Percentiles rank a stretch among this genome's conserved stretches.
These are phyloP conservation scores for Pichia sp. DNA, from an alignment of 1,139 yeast genomes.

Conservation along the genomic window DNA sequence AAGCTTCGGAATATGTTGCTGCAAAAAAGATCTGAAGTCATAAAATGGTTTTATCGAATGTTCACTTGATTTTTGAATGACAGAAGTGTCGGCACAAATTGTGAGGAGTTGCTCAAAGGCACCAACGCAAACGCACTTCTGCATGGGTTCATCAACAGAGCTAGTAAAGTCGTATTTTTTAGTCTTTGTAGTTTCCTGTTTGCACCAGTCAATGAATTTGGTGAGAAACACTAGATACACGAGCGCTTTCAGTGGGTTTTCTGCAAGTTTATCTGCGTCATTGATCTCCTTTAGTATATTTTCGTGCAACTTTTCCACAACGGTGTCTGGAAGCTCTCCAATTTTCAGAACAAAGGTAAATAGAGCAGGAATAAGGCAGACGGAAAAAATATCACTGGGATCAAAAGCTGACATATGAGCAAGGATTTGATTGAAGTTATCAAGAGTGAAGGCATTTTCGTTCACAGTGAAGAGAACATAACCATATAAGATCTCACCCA, in stretches of 20 bases:
- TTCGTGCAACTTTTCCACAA: conserved; percentile 31
- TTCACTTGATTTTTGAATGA: conserved; percentile 19
- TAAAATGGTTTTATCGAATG: conserved; percentile 35
- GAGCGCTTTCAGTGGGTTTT: conserved; percentile 53
- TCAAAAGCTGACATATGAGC: conserved; percentile 37
- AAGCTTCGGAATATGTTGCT: conserved; percentile 55
- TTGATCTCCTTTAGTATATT: conserved; percentile 27
- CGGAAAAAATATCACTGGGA: conserved; percentile 52
- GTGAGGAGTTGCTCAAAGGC: conserved; percentile 76
- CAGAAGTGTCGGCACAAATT: conserved; percentile 60
- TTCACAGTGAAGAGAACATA: conserved; percentile 29
- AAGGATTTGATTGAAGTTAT: conserved; percentile 36
- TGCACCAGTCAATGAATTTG: conserved; percentile 67
- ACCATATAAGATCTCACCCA: conserved; percentile 60
- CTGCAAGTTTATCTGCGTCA: conserved; percentile 34
- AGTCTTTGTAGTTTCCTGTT: conserved; percentile 29
- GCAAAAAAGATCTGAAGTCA: conserved; percentile 62
- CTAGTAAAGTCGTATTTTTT: conserved; percentile 36
- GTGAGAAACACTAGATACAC: conserved; percentile 55
- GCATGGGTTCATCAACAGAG: conserved; percentile 45
- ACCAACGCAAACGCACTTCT: conserved; percentile 52
- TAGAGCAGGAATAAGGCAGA: conserved; percentile 64
- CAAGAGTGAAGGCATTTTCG: conserved; percentile 16
- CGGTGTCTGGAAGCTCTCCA: conserved; percentile 26
- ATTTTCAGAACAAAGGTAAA: conserved; percentile 37